Evolutionary conservation across 1,139 yeast genomes (phyloP).

Genomic region (Candida sp.): DNA sequence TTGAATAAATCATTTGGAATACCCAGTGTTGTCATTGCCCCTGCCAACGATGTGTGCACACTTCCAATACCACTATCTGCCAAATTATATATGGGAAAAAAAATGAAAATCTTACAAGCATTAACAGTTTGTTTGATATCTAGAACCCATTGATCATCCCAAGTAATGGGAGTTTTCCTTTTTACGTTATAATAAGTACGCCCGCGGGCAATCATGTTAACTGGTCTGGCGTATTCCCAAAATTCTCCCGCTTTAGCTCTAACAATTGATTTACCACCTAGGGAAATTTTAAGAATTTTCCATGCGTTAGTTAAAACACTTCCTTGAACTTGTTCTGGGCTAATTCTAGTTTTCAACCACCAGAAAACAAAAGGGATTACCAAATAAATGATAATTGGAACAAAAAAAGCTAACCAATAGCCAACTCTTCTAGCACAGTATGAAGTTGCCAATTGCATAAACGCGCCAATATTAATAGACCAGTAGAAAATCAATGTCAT

Average conservation of each 20-base stretch:
- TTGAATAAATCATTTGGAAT: conserved; percentile 70
- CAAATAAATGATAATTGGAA: conserved; percentile 52
- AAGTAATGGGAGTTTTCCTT: conserved; percentile 32
- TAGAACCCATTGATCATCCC: conserved; percentile 58
- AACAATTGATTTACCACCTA: conserved; percentile 34
- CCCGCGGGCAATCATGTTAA: conserved; percentile 44
- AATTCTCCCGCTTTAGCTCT: conserved; percentile 35
- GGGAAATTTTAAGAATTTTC: conserved; percentile 38
- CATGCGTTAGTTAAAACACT: conserved; percentile 44
- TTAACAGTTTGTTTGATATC: conserved; percentile 57
- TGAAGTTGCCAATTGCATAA: conserved; percentile 75
- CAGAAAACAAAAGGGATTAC: conserved; percentile 45
- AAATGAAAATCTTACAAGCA: conserved; percentile 62
- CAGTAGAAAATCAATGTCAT: conserved; percentile 76
- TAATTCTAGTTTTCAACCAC: conserved; percentile 33
- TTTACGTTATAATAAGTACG: conserved; percentile 22
- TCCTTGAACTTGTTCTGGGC: conserved; percentile 40
- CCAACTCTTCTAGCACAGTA: conserved; percentile 68
- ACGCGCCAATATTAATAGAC: conserved; percentile 78
- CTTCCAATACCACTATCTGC: conserved; percentile 66
- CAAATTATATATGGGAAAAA: conserved; percentile 59
- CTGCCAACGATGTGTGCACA: conserved; percentile 63
- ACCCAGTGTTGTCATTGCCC: conserved; percentile 62
- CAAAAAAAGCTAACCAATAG: conserved; percentile 72
- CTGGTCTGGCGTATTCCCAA: conserved; percentile 58